These are phyloP conservation scores for Coniochaeta prunicola DNA, from an alignment of 2,329 filamentous ascomycete species.

Conservation along the genomic window DNA sequence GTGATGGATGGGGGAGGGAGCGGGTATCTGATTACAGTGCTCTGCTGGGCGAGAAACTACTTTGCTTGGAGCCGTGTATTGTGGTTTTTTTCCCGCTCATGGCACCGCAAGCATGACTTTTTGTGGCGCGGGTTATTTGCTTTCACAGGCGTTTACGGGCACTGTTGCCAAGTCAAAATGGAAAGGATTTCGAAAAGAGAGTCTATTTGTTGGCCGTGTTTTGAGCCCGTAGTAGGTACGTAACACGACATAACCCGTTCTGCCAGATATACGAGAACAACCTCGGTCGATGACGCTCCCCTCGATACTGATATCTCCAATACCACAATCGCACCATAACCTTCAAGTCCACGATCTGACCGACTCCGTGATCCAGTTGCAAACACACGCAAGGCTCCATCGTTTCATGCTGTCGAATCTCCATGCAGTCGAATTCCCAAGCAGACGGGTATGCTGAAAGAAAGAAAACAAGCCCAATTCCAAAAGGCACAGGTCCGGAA, in stretches of 20 bases:
- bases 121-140: not conserved
- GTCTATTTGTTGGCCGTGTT: too few relatives aligned
- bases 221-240: too few relatives aligned
- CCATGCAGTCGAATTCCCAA: not conserved
- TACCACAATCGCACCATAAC: not conserved
- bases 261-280: not conserved
- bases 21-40: not conserved
- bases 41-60: not conserved
- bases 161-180: not conserved
- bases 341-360: not conserved
- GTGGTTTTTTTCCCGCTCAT: too few relatives aligned
- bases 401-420: not conserved
- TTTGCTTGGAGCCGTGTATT: not conserved
- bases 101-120: not conserved
- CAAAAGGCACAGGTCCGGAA: not conserved
- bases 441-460: constrained; percentile 2
- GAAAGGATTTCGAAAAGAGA: not conserved
- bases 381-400: constrained; percentile 2
- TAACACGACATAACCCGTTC: too few relatives aligned
- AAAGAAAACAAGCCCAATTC: not conserved
- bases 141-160: not conserved
- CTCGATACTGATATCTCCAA: not conserved
- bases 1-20: not conserved
- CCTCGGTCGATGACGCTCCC: not conserved
- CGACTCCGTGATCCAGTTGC: not conserved